Conservation (phyloP, 1,284 basidiomycete species). For the Tausonia pullulans region DNA sequence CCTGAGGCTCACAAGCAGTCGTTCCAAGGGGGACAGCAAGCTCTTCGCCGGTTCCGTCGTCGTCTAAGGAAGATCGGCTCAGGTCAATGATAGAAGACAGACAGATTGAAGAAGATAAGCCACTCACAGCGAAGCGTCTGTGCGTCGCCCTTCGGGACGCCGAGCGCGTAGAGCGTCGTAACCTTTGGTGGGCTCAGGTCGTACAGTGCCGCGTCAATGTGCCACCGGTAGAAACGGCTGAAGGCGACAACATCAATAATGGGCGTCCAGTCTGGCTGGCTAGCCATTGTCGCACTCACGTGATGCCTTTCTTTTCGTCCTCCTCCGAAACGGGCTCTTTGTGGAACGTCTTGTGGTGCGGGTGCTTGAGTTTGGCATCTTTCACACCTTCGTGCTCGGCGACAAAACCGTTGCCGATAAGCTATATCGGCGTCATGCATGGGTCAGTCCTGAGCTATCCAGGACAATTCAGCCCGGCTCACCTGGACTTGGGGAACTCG, state of each 20-base stretch:
- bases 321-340: conserved; percentile 63
- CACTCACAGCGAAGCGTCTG: conserved; percentile 52
- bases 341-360: conserved; percentile 80
- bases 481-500: conserved; percentile 67
- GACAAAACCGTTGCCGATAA: conserved; percentile 68
- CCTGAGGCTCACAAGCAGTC: conserved; percentile 49
- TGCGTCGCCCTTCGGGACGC: conserved; percentile 52
- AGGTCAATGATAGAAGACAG: not conserved
- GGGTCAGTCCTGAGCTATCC: too few relatives aligned
- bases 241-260: not conserved
- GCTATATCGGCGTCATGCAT: conserved; percentile 19
- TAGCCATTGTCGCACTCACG: conserved; percentile 16
- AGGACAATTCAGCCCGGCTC: not conserved
- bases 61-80: conserved; percentile 37
- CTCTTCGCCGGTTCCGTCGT: conserved; percentile 78
- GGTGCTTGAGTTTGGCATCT: conserved; percentile 49
- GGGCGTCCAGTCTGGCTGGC: too few relatives aligned
- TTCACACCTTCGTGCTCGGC: conserved; percentile 65
- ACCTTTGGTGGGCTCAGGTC: conserved; percentile 75
- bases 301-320: conserved; percentile 66
- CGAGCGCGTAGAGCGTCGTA: conserved; percentile 74
- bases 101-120: not conserved
- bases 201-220: conserved; percentile 72
- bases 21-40: conserved; percentile 71
- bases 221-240: conserved; percentile 31